These are phyloP conservation scores for Pseudonitzschia multiseries DNA, from an alignment of 108 stramenopile genomes.

Conservation along the genomic window DNA sequence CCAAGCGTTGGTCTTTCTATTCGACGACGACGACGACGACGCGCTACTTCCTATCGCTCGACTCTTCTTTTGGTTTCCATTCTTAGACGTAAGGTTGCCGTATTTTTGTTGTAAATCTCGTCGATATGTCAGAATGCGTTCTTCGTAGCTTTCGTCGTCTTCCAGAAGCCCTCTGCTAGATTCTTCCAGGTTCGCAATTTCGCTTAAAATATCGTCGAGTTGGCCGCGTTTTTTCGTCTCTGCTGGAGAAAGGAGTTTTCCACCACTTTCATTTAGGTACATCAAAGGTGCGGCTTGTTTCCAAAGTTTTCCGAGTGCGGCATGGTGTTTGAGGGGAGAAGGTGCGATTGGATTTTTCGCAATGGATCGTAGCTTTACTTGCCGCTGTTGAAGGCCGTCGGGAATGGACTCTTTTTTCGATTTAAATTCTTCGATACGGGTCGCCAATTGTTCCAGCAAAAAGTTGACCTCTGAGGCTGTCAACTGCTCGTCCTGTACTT, in stretches of 20 bases:
- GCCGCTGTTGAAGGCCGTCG: conserved; percentile 50
- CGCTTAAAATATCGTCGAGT: conserved; percentile 64
- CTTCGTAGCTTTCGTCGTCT: conserved; percentile 71
- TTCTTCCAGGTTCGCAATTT: conserved; percentile 65
- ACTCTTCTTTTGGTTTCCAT: conserved; percentile 12
- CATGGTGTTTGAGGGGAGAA: conserved; percentile 63
- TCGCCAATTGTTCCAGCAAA: conserved; percentile 58
- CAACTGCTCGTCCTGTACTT: conserved; percentile 71
- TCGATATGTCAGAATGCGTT: conserved; percentile 56
- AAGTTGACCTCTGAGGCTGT: conserved; percentile 51
- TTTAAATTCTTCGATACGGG: conserved; percentile 49
- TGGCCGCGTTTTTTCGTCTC: conserved; percentile 66
- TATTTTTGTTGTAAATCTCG: conserved; percentile 24
- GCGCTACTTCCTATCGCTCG: conserved; percentile 8
- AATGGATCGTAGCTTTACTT: conserved; percentile 46
- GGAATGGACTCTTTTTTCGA: conserved; percentile 52
- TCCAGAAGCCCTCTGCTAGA: conserved; percentile 79
- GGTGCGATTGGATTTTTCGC: conserved; percentile 35
- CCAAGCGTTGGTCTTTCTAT: conserved; percentile 35
- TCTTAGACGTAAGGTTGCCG: conserved; percentile 1
- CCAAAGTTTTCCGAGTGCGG: conserved; percentile 58
- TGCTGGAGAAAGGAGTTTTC: conserved; percentile 60
- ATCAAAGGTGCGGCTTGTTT: conserved; percentile 65
- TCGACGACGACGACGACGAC: conserved; percentile 24
- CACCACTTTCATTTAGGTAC: conserved; percentile 55